Conservation (phyloP, 1,284 basidiomycete species). For the Athelia sp. region DNA sequence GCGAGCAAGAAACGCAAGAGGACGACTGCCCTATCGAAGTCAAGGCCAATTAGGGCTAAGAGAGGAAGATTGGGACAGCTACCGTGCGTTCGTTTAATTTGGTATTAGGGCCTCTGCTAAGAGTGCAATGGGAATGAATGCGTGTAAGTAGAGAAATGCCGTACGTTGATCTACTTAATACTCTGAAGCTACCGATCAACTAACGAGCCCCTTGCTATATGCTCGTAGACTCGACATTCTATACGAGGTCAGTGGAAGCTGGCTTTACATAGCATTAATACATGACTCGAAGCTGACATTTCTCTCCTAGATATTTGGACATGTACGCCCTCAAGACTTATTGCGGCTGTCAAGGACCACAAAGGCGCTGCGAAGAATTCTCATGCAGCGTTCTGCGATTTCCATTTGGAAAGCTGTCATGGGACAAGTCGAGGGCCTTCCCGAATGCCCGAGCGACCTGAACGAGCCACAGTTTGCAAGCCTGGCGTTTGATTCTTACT, state of each 20-base stretch:
- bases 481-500: not conserved
- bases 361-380: slow-evolving; percentile 39
- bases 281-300: not conserved
- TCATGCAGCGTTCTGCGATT: slow-evolving; percentile 35
- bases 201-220: no score
- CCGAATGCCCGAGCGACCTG: slow-evolving; percentile 28
- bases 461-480: not conserved
- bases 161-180: no score
- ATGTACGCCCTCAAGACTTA: slow-evolving; percentile 42
- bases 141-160: not conserved
- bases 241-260: not conserved
- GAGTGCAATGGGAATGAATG: no score
- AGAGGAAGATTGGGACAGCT: not conserved
- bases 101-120: not conserved
- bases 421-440: slow-evolving; percentile 33
- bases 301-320: slow-evolving; percentile 37
- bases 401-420: slow-evolving; percentile 42
- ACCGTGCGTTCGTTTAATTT: not conserved
- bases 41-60: not conserved
- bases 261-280: not conserved
- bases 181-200: no score
- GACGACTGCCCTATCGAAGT: not conserved
- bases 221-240: not conserved
- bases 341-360: slow-evolving; percentile 42
- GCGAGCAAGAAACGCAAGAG: not conserved